These are phyloP conservation scores for Thelonectria blattea DNA, from an alignment of 2,329 filamentous ascomycete species.

Conservation along the genomic window DNA sequence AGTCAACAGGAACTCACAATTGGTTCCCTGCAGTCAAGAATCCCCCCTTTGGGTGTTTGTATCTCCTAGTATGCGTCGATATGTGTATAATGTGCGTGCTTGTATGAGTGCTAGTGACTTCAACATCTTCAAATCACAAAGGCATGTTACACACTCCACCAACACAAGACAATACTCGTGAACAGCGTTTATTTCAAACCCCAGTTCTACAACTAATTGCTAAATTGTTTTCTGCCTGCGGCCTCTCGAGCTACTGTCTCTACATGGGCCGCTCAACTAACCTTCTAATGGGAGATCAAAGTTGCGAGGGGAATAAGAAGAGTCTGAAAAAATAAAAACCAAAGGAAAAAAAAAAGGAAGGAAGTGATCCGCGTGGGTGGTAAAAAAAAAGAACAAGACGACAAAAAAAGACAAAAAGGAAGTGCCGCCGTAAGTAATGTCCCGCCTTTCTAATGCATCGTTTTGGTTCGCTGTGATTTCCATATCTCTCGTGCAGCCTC, in stretches of 20 bases:
- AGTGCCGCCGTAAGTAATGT: conserved; percentile 30
- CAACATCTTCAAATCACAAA: no score
- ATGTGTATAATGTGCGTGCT: no score
- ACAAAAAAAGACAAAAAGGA: conserved; percentile 28
- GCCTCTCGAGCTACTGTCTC: background rate
- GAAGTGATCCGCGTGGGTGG: background rate
- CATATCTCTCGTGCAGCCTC: conserved; percentile 35
- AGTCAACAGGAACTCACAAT: background rate
- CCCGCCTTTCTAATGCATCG: conserved; percentile 41
- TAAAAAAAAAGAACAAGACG: conserved; percentile 19
- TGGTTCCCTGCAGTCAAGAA: background rate
- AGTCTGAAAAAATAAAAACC: conserved; percentile 18
- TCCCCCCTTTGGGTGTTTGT: background rate
- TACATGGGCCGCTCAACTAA: conserved; percentile 3
- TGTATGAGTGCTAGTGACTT: no score
- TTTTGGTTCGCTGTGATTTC: conserved; percentile 33
- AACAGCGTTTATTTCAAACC: background rate
- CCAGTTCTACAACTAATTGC: conserved; percentile 2
- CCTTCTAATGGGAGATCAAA: conserved; percentile 26
- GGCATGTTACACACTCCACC: no score
- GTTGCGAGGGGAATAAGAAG: conserved; percentile 30
- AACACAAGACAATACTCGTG: background rate
- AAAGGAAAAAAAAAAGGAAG: background rate
- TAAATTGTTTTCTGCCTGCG: conserved; percentile 3
- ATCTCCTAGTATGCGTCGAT: background rate